Evolutionary conservation across 2,329 filamentous ascomycete genomes (phyloP).

Genomic region (Endoconidiophora laricicola): DNA sequence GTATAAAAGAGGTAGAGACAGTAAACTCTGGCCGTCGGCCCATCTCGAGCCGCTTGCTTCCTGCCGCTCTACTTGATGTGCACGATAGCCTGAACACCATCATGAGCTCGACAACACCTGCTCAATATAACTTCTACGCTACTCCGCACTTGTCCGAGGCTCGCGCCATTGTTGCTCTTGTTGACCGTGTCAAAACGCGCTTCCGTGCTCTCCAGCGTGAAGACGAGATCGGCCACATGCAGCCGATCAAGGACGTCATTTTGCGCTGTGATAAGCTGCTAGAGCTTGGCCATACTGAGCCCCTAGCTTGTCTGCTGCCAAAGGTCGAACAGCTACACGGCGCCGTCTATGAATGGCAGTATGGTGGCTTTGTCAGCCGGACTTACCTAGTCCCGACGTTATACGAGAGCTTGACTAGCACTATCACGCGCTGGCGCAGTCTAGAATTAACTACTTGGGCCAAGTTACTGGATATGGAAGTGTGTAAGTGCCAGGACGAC

Average conservation of each 20-base stretch:
- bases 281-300: conserved; percentile 60
- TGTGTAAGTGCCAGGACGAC: conserved; percentile 55
- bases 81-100: conserved; percentile 38
- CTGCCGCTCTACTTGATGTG: conserved; percentile 48
- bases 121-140: conserved; percentile 74
- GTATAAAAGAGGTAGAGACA: too few relatives aligned
- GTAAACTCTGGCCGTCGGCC: conserved; percentile 21
- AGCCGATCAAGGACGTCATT: conserved; percentile 62
- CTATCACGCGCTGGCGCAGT: conserved; percentile 77
- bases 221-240: conserved; percentile 56
- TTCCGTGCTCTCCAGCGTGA: conserved; percentile 55
- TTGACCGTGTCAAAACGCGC: conserved; percentile 50
- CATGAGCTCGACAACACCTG: conserved; percentile 21
- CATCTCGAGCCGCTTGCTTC: conserved; percentile 35
- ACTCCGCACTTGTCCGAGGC: conserved; percentile 63
- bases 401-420: conserved; percentile 62
- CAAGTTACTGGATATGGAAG: conserved; percentile 71
- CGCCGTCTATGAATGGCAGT: conserved; percentile 85
- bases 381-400: conserved; percentile 52
- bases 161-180: conserved; percentile 52
- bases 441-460: conserved; percentile 88
- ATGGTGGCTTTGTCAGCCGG: conserved; percentile 65
- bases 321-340: conserved; percentile 76
- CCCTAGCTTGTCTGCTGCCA: conserved; percentile 70
- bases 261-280: conserved; percentile 58